Evolutionary conservation across 2,329 filamentous ascomycete genomes (phyloP).

Genomic region (Ciborinia camelliae): DNA sequence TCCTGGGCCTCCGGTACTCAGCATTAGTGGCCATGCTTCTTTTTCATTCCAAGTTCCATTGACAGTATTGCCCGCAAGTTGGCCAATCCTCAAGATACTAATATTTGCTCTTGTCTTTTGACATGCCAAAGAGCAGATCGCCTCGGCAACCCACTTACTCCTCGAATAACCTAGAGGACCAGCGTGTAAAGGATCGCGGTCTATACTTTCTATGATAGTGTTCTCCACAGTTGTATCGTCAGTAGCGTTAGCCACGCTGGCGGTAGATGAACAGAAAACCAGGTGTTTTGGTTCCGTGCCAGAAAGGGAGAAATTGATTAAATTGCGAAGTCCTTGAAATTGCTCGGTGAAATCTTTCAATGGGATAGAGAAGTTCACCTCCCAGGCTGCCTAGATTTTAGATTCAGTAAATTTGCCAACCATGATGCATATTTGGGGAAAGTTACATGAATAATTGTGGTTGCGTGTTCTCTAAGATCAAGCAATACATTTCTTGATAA

Average conservation of each 20-base stretch:
- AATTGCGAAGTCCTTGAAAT: constrained; percentile 48
- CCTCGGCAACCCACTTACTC: constrained; percentile 58
- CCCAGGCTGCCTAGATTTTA: constrained; percentile 49
- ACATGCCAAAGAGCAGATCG: constrained; percentile 45
- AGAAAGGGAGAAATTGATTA: constrained; percentile 46
- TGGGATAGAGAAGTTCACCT: constrained; percentile 60
- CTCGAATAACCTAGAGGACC: constrained; percentile 52
- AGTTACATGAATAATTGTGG: constrained; percentile 53
- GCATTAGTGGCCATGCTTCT: constrained; percentile 49
- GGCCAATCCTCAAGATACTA: constrained; percentile 37
- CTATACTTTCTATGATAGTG: not conserved
- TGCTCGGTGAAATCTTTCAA: constrained; percentile 54
- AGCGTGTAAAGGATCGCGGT: constrained; percentile 34
- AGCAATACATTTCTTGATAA: constrained; percentile 41
- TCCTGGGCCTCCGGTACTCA: constrained; percentile 39
- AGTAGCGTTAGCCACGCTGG: constrained; percentile 40
- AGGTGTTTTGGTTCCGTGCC: constrained; percentile 35
- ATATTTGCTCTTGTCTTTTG: constrained; percentile 22
- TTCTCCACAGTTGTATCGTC: constrained; percentile 20
- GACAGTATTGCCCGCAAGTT: constrained; percentile 44
- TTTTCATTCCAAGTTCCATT: constrained; percentile 47
- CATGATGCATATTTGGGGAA: not conserved
- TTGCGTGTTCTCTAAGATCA: constrained; percentile 21
- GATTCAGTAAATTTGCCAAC: not conserved
- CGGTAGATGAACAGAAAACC: constrained; percentile 52